Base-by-base conservation (phyloP, 768 basidiomycete genomes). In the Boletus reticulatus region DNA sequence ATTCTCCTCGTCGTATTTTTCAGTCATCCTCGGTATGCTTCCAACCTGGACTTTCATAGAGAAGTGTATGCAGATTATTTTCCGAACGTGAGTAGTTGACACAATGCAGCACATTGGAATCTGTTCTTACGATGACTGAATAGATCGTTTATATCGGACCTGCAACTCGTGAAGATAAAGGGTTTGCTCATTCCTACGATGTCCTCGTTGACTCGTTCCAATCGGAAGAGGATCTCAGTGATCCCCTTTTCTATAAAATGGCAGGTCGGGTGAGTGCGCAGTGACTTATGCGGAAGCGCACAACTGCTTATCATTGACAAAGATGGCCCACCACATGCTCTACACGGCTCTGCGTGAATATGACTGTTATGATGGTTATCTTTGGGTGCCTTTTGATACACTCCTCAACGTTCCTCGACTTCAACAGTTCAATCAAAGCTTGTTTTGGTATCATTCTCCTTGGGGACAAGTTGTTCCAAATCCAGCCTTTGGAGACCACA, bases 321-420 rank as follows among this genome's bases (percentile, higher is more conserved):
- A 64, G 69, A 76, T 80, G 80, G 80, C 79, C 7, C 79, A 81
- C 51, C 80, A 81, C 55, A 81, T 80, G 79, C 68, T 81, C 11
- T 78, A 78, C 58, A 81, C 78, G 4, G 78, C 73, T 34, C 49
- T 81, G 52, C 67, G 67, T 43, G 76, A 75, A 46, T 61, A 77
- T 48, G 68, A 62, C 13, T 81, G 80, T 59, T 81, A 81, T 59
- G 69, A 77, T 31, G 80, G 80, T 6, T 80, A 80, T 61, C 73
- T 81, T 16, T 80, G 80, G 79, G 78, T 75, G 38, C 80, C 80
- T 16, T 80, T 81, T 53, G 78, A 81, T 57, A 76, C 79, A 8
- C 63, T 81, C 19, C 68, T 81, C 47, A 81, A 81, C 53, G 62
- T 81, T 41, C 79, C 80, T 13, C 78, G 80, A 31, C 68, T 80